Conservation (phyloP, 495 filamentous ascomycete genomes). For the Trichoderma virens region DNA sequence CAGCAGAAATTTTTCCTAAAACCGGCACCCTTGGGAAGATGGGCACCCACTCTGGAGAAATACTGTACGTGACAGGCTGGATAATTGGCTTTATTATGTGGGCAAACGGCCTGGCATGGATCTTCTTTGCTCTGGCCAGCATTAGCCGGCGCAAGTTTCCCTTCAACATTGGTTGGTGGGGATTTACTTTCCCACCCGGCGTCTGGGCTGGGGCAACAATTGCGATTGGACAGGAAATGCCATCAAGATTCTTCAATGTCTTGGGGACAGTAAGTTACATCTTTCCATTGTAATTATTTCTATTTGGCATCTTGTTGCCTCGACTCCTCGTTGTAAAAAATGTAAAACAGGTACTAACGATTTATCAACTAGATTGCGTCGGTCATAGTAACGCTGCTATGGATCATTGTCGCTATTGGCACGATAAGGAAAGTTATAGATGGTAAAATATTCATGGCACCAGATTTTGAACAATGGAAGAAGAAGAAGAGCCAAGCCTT, state of each 20-base stretch:
- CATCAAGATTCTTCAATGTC: slow-evolving; percentile 45
- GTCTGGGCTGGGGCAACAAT: slow-evolving; percentile 45
- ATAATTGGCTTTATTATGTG: slow-evolving; percentile 49
- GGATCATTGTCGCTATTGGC: slow-evolving; percentile 39
- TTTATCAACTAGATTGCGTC: slow-evolving; percentile 33
- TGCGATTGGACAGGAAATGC: slow-evolving; percentile 40
- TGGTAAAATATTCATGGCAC: slow-evolving; percentile 43
- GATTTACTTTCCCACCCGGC: slow-evolving; percentile 54
- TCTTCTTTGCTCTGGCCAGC: slow-evolving; percentile 47
- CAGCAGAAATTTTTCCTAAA: slow-evolving; percentile 40
- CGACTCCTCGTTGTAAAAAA: too few species aligned
- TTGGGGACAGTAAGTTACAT: slow-evolving; percentile 40
- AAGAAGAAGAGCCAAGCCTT: not conserved
- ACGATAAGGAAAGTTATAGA: slow-evolving; percentile 37
- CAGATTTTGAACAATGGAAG: slow-evolving; percentile 40
- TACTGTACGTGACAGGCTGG: slow-evolving; percentile 47
- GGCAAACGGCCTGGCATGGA: slow-evolving; percentile 55
- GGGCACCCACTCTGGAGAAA: slow-evolving; percentile 32
- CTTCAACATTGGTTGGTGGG: slow-evolving; percentile 65
- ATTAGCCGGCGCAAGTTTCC: slow-evolving; percentile 42
- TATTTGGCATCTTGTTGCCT: not conserved
- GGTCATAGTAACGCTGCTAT: slow-evolving; percentile 38
- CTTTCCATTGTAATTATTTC: not conserved
- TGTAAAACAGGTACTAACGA: not conserved
- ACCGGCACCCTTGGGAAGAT: slow-evolving; percentile 22